Conservation (phyloP, 768 basidiomycete genomes). For the Hypsizygus marmoreus region DNA sequence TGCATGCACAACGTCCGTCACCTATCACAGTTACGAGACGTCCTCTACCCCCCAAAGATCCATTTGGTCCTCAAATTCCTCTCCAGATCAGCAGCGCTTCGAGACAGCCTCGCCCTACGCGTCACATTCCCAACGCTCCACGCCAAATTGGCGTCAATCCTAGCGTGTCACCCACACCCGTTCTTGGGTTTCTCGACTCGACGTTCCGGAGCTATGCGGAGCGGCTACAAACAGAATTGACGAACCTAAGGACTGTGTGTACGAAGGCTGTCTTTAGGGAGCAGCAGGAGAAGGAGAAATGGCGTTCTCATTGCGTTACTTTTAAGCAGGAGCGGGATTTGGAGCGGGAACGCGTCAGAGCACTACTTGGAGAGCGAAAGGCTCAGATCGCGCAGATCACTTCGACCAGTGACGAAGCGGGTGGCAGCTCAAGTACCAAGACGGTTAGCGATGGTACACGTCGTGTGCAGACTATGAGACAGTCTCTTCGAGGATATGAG, state of each 20-base stretch:
- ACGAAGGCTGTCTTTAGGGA: conserved; percentile 29
- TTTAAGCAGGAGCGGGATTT: conserved; percentile 36
- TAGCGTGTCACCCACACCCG: not conserved
- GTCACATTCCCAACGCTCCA: not conserved
- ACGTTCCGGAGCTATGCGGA: conserved; percentile 31
- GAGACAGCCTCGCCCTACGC: not conserved
- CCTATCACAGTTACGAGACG: too few species aligned
- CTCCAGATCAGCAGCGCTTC: not conserved
- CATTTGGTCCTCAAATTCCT: too few species aligned
- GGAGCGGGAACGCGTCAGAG: conserved; percentile 30
- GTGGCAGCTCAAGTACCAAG: conserved; percentile 5
- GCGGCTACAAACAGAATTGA: conserved; percentile 30
- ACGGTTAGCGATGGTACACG: not conserved
- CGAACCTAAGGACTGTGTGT: conserved; percentile 31
- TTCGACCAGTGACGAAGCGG: conserved; percentile 9
- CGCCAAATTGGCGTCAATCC: not conserved
- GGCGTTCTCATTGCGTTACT: conserved; percentile 29
- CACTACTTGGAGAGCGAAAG: conserved; percentile 24
- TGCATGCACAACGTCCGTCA: not conserved
- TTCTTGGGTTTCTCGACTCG: conserved; percentile 24
- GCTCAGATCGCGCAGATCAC: not conserved
- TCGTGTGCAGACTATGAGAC: too few species aligned
- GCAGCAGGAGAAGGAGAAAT: conserved; percentile 30
- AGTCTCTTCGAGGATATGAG: too few species aligned
- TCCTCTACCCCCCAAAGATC: not conserved